Evolutionary conservation across 2,329 filamentous ascomycete genomes (phyloP).

Genomic region (Endocalyx cinctus): DNA sequence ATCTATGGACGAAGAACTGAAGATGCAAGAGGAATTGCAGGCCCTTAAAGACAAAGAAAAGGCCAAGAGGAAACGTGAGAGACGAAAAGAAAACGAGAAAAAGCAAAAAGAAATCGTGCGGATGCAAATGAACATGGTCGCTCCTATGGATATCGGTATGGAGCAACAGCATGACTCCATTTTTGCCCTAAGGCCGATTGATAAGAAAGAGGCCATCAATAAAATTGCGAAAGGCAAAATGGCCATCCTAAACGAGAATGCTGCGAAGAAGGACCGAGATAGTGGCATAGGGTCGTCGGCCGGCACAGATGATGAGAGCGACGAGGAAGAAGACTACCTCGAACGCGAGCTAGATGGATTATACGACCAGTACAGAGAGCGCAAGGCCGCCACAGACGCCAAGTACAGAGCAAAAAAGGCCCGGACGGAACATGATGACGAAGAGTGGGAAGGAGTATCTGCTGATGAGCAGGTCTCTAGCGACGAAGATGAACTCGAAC

Average conservation of each 20-base stretch:
- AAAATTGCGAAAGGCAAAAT: constrained; percentile 76
- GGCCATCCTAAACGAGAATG: constrained; percentile 57
- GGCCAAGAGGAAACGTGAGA: constrained; percentile 74
- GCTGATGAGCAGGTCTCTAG: constrained; percentile 55
- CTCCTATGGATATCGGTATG: constrained; percentile 91
- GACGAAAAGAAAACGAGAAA: constrained; percentile 82
- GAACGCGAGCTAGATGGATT: constrained; percentile 82
- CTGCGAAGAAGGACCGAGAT: constrained; percentile 55
- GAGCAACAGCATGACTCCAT: constrained; percentile 80
- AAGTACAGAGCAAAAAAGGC: constrained; percentile 90
- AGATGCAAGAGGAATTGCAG: constrained; percentile 83
- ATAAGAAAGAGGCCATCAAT: constrained; percentile 66
- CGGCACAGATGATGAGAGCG: constrained; percentile 59
- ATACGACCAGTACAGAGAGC: constrained; percentile 82
- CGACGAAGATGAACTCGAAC: constrained; percentile 56
- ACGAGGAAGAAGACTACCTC: constrained; percentile 76
- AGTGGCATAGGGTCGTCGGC: constrained; percentile 51
- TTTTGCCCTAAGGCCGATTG: constrained; percentile 78
- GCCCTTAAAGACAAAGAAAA: constrained; percentile 74
- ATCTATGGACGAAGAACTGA: constrained; percentile 90
- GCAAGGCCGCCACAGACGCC: constrained; percentile 72
- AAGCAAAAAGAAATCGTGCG: constrained; percentile 94
- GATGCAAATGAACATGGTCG: constrained; percentile 95
- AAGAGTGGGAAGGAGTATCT: constrained; percentile 90
- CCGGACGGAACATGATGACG: constrained; percentile 73